Evolutionary conservation across 2,329 filamentous ascomycete genomes (phyloP).

Genomic region (Fusarium sp.): DNA sequence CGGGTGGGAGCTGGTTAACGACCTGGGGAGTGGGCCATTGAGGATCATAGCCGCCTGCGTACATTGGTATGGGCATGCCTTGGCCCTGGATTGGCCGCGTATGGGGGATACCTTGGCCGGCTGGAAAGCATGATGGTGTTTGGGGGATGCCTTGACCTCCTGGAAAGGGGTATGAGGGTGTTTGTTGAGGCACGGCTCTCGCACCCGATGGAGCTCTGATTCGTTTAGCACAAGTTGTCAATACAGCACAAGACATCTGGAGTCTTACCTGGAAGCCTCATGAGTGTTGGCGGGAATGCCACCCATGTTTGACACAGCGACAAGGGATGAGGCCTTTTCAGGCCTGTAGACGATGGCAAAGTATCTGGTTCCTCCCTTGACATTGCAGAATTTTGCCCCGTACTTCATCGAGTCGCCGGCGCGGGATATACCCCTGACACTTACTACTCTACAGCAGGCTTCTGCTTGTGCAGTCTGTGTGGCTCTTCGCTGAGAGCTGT

Average conservation of each 20-base stretch:
- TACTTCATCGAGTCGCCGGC: neutral
- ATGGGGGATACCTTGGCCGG: neutral
- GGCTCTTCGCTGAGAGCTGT: neutral
- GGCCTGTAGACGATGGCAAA: constrained; percentile 8
- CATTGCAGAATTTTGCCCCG: neutral
- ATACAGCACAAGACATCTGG: neutral
- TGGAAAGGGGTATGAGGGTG: neutral
- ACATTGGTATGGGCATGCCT: neutral
- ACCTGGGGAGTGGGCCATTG: neutral
- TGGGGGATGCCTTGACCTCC: neutral
- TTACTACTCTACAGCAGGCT: neutral
- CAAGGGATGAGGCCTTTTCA: neutral
- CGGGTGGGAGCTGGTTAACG: neutral
- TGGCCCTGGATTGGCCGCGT: neutral
- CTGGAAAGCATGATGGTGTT: neutral
- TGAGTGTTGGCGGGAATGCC: neutral
- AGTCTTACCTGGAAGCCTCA: neutral
- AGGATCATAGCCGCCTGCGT: neutral
- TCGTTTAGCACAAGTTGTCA: neutral
- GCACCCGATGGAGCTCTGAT: neutral
- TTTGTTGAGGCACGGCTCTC: neutral
- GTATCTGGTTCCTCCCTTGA: neutral
- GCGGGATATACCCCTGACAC: neutral
- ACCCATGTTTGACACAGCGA: neutral
- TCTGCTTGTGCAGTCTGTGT: neutral